A percentile compares a stretch with the other conserved stretches of the same genome.
phyloP scores from a whole-genome alignment of 768 basidiomycete species.

The Tylopilus plumbeoviolaceoides region DNA sequence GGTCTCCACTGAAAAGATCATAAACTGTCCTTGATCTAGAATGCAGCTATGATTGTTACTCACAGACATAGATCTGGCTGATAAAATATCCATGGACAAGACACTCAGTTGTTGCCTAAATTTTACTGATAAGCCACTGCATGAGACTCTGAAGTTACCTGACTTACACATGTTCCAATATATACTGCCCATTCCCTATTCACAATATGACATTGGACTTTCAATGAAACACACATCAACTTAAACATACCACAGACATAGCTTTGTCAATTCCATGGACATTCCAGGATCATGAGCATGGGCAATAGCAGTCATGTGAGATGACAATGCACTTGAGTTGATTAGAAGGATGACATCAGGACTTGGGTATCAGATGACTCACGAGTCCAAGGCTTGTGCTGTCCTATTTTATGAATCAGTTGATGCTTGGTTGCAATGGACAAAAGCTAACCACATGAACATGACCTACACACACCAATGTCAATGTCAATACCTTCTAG shows the following conservation, averaged over 20 bases:
- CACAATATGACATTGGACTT: background rate
- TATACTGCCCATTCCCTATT: constrained; percentile 12
- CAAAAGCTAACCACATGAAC: constrained; percentile 19
- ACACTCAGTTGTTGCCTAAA: constrained; percentile 16
- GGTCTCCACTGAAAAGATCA: constrained; percentile 8
- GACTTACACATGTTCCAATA: constrained; percentile 16
- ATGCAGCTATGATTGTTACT: background rate
- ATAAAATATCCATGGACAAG: constrained; percentile 24
- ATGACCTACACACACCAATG: constrained; percentile 9
- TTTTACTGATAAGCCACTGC: constrained; percentile 1
- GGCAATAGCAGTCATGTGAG: constrained; percentile 1
- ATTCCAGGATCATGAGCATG: background rate
- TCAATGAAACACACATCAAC: background rate
- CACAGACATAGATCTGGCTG: constrained; percentile 22
- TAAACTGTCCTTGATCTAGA: background rate
- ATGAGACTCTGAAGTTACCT: background rate
- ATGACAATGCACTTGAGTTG: constrained; percentile 9
- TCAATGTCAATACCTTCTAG: background rate
- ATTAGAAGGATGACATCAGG: background rate
- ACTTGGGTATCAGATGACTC: background rate
- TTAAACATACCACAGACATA: constrained; percentile 7
- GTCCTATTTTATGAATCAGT: constrained; percentile 13
- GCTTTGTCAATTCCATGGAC: background rate
- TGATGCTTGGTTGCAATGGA: background rate
- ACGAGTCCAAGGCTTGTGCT: constrained; percentile 16